These are phyloP conservation scores for Metschnikowia kunwiensis DNA, from an alignment of 805 yeast species.

Conservation along the genomic window DNA sequence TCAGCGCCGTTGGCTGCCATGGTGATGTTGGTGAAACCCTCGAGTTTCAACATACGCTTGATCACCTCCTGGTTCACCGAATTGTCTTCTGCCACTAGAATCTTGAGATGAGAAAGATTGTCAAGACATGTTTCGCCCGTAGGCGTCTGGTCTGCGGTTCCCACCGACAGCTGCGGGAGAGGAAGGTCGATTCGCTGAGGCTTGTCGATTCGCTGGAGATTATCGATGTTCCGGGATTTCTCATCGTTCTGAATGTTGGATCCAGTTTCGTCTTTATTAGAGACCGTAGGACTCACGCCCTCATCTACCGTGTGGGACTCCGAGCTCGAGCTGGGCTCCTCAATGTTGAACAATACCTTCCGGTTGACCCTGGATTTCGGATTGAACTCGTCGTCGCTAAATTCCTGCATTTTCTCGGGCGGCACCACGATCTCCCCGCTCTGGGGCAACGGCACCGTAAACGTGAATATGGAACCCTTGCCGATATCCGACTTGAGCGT, in stretches of 20 bases:
- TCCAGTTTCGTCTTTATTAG: neutral
- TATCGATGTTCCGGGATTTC: no score
- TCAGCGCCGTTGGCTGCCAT: conserved; percentile 91
- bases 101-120: conserved; percentile 36
- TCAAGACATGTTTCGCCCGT: conserved; percentile 23
- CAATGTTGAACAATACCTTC: conserved; percentile 42
- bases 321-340: conserved; percentile 4
- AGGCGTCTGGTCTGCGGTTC: conserved; percentile 16
- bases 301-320: neutral
- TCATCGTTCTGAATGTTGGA: neutral
- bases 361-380: conserved; percentile 49
- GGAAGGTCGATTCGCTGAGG: conserved; percentile 6
- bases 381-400: conserved; percentile 69
- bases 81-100: conserved; percentile 93
- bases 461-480: conserved; percentile 78
- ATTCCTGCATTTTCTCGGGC: conserved; percentile 35
- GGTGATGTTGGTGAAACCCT: conserved; percentile 68
- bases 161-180: conserved; percentile 11
- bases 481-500: conserved; percentile 72
- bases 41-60: conserved; percentile 79
- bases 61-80: conserved; percentile 92
- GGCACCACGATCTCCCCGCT: conserved; percentile 49
- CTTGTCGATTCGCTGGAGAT: neutral
- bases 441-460: conserved; percentile 74
- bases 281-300: neutral